Conservation (phyloP, 2,329 filamentous ascomycete genomes). For the Fulvia fulva region DNA sequence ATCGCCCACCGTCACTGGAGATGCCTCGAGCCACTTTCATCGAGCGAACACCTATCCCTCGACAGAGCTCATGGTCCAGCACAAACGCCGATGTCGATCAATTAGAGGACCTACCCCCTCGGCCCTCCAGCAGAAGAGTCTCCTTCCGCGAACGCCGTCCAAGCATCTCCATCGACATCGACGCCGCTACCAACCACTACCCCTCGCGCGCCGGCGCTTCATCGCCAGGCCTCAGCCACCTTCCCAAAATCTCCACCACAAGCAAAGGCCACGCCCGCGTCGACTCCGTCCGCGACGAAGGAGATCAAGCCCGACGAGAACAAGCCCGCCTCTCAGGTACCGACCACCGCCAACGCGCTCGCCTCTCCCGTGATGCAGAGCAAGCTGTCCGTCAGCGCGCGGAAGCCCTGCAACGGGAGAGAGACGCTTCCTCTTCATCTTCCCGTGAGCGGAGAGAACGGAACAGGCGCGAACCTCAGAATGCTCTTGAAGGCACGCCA, state of each 20-base stretch:
- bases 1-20: slow-evolving; percentile 18
- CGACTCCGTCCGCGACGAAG: background rate
- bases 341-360: background rate
- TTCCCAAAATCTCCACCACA: background rate
- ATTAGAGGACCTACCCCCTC: slow-evolving; percentile 1
- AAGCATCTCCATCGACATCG: background rate
- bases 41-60: slow-evolving; percentile 15
- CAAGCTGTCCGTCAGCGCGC: background rate
- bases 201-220: background rate
- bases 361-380: slow-evolving; percentile 4
- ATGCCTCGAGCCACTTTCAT: slow-evolving; percentile 18
- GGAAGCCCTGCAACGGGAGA: background rate
- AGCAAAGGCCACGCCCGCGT: background rate
- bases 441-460: background rate
- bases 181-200: background rate
- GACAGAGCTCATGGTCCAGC: slow-evolving; percentile 14
- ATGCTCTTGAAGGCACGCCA: background rate
- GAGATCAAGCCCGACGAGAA: background rate
- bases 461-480: background rate
- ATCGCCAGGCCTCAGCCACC: background rate
- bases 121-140: background rate
- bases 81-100: slow-evolving; percentile 18
- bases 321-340: background rate
- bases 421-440: background rate
- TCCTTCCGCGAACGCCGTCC: background rate